phyloP scores from a whole-genome alignment of 177 flowering plant species.

The Vitis hybrid region DNA sequence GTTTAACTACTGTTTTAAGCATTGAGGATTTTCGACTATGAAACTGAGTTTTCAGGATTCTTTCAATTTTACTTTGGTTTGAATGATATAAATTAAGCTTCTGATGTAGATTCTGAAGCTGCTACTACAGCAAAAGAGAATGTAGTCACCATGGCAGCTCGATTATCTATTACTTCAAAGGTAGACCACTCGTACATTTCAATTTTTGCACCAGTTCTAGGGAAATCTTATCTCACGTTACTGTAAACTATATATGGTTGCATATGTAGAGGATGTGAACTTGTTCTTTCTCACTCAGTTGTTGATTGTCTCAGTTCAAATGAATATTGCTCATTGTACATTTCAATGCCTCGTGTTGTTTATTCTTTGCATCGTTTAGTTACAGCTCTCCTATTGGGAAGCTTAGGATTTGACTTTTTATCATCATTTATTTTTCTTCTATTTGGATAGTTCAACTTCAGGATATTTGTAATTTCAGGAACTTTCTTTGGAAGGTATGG shows the following conservation, averaged over 20 bases:
- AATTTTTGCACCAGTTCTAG: no score
- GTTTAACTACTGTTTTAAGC: neutral
- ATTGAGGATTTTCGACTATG: neutral
- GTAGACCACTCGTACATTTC: conserved; percentile 21
- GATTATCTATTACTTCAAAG: conserved; percentile 75
- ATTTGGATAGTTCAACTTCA: neutral
- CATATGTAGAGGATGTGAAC: no score
- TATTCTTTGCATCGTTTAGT: neutral
- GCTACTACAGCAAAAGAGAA: conserved; percentile 47
- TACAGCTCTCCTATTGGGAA: neutral
- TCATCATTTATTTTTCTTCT: neutral
- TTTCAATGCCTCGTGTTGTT: neutral
- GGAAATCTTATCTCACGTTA: no score
- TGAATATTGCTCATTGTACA: neutral
- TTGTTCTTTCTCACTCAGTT: no score
- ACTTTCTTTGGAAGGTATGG: conserved; percentile 64
- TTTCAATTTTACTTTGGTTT: neutral
- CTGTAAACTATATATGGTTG: no score
- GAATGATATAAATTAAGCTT: conserved; percentile 2
- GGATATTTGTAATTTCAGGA: conserved; percentile 52
- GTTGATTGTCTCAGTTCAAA: no score
- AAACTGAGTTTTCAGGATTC: neutral
- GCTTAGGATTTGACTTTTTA: neutral
- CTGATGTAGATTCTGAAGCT: conserved; percentile 50
- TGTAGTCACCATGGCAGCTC: conserved; percentile 66